These are phyloP conservation scores for Exophiala sideris DNA, from an alignment of 2,329 filamentous ascomycete species.

Conservation along the genomic window DNA sequence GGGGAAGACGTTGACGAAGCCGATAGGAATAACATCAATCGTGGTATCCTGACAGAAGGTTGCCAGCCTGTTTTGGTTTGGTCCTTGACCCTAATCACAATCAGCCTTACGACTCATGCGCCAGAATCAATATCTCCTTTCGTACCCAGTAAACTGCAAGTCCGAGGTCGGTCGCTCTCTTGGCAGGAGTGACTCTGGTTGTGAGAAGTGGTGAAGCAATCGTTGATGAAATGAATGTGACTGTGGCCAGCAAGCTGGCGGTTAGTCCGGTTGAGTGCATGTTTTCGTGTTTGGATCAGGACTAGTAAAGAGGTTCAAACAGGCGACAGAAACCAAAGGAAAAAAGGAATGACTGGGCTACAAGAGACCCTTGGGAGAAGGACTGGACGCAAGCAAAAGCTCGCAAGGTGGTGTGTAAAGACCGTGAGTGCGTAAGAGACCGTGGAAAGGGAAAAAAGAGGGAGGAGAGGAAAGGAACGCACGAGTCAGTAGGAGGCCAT, in stretches of 20 bases:
- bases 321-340: constrained; percentile 7
- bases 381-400: constrained; percentile 28
- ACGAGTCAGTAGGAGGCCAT: constrained; percentile 21
- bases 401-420: constrained; percentile 14
- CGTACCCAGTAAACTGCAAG: constrained; percentile 53
- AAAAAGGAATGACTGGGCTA: constrained; percentile 22
- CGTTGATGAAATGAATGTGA: constrained; percentile 23
- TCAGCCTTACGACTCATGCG: constrained; percentile 17
- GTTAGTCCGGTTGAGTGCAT: constrained; percentile 21
- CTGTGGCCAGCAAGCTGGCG: constrained; percentile 24
- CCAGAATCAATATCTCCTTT: neutral
- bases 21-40: constrained; percentile 56
- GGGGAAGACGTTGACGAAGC: constrained; percentile 55
- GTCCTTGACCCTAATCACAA: constrained; percentile 49
- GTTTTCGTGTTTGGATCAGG: constrained; percentile 8
- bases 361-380: constrained; percentile 21
- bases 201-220: constrained; percentile 38
- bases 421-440: constrained; percentile 15
- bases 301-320: constrained; percentile 14
- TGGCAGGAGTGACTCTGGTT: constrained; percentile 29
- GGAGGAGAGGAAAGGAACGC: constrained; percentile 11
- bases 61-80: constrained; percentile 45
- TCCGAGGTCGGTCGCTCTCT: constrained; percentile 34
- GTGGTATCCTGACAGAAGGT: constrained; percentile 51
- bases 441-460: constrained; percentile 6